Percentiles rank a stretch among this genome's conserved stretches.
Evolutionary conservation across 257 asterid species (phyloP).

Genomic region (Solanum chmielewskii): DNA sequence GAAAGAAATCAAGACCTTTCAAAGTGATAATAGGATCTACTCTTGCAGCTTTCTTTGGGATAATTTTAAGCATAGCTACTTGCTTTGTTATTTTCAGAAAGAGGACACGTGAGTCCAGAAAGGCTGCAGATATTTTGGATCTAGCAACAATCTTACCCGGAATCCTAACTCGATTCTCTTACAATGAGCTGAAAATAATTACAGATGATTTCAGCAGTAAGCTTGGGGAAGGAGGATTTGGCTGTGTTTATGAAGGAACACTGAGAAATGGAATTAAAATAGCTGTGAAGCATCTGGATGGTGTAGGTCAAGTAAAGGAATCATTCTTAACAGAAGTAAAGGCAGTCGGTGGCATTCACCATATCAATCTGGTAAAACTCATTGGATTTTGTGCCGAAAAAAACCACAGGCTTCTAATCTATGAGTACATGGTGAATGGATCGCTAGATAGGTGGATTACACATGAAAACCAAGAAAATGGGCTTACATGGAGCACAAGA

Average conservation of each 20-base stretch:
- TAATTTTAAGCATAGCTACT: not conserved
- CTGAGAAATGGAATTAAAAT: not conserved
- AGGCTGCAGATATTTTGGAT: not conserved
- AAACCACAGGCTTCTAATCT: conserved; percentile 9
- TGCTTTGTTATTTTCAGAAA: not conserved
- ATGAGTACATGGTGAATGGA: conserved; percentile 14
- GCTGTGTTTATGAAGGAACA: conserved; percentile 9
- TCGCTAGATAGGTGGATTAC: conserved; percentile 15
- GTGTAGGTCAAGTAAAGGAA: not conserved
- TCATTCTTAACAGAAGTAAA: conserved; percentile 9
- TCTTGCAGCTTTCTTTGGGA: not conserved
- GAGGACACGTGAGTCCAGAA: not conserved
- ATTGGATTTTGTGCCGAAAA: conserved; percentile 9
- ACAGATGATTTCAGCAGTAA: conserved; percentile 5
- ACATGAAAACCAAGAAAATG: too few relatives aligned
- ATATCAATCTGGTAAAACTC: conserved; percentile 14
- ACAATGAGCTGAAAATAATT: not conserved
- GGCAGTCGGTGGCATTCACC: conserved; percentile 10
- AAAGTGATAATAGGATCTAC: not conserved
- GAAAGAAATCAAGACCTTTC: not conserved
- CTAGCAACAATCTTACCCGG: not conserved
- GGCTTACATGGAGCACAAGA: too few relatives aligned
- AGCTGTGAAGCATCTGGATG: conserved; percentile 9
- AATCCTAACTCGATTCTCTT: not conserved
- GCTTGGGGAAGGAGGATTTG: conserved; percentile 18